Evolutionary conservation across 2,329 filamentous ascomycete genomes (phyloP).

Genomic region (Botrytis fragariae): DNA sequence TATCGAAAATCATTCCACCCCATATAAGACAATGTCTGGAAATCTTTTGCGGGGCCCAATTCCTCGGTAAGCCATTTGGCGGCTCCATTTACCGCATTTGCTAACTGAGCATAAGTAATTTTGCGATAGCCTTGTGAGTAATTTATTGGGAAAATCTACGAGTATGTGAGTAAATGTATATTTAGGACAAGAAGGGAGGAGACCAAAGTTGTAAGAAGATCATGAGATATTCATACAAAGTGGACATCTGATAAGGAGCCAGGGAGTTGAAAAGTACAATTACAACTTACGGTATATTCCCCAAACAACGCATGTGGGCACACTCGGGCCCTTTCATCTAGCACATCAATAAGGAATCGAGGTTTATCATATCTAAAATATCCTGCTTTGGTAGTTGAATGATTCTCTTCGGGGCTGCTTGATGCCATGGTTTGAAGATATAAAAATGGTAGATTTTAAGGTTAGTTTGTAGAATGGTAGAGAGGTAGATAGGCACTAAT

Average conservation of each 20-base stretch:
- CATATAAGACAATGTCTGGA: constrained; percentile 46
- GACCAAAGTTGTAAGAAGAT: background rate
- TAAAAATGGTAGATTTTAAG: background rate
- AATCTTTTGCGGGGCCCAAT: constrained; percentile 22
- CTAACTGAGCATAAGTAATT: constrained; percentile 22
- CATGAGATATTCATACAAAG: background rate
- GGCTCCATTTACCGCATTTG: constrained; percentile 25
- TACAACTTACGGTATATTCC: background rate
- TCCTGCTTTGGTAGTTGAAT: background rate
- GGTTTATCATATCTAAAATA: background rate
- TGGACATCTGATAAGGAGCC: background rate
- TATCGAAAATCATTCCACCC: constrained; percentile 31
- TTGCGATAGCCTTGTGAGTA: constrained; percentile 10
- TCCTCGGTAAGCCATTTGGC: constrained; percentile 20
- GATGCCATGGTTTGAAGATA: background rate
- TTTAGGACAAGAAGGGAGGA: background rate
- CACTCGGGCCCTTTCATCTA: background rate
- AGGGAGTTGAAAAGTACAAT: background rate
- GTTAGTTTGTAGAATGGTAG: background rate
- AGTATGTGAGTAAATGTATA: background rate
- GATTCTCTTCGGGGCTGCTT: background rate
- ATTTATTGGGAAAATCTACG: background rate
- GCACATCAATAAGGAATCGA: background rate
- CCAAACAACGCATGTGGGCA: background rate
- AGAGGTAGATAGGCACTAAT: background rate